Evolutionary conservation across 2,329 filamentous ascomycete genomes (phyloP), one percentile per base, ranked within the genome.

Genomic region (Xylaria sp.): DNA sequence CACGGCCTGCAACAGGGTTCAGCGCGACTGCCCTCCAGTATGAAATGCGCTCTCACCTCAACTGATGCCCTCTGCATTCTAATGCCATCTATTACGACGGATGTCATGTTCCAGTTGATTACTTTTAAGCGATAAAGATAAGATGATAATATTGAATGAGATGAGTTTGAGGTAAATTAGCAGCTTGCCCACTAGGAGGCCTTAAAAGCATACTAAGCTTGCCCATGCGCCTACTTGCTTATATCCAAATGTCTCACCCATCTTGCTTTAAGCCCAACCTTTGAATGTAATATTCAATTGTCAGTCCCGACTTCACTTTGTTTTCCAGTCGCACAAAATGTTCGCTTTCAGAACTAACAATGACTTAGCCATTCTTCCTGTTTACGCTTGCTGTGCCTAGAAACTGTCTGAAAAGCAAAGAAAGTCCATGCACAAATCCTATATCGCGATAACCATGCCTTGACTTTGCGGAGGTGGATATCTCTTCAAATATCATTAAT

Each of bases 41-140:
- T 31, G 20, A 33, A 20, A 36, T 59, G 48, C 42, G 9, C 20
- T 54, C 69, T 71, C 57, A 71, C 69, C 63, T 71, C 13, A 17
- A 67, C 62, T 1, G 60, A 31, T 40, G 54, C 51, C 17, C 17
- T 10, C 9, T 48, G 58, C 5, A 62, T 33, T 23, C 65, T 44
- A 20, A 74, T 72, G 13, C 33, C 28, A 33, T 60, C 59, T 26
- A 65, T 71, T 31, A 48, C 36, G 44, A 69, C 31, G 17, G 67
- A 67, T 17, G 70, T 23, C 72, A 75, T 74, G 28, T 59, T 59
- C 38, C 31, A 40, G 33, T n/a, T 5, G 38, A 40, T 17, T 36
- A 20, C 26, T 51, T 17, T 11, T 26, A 11, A 46, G 15, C 7
- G 38, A 56, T 11, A 5, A 20, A 31, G 15, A 31, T 36, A 9